A percentile compares a stretch with the other conserved stretches of the same genome.
Evolutionary conservation across 495 filamentous ascomycete species (phyloP).

Genomic region (Hyaloscypha variabilis): DNA sequence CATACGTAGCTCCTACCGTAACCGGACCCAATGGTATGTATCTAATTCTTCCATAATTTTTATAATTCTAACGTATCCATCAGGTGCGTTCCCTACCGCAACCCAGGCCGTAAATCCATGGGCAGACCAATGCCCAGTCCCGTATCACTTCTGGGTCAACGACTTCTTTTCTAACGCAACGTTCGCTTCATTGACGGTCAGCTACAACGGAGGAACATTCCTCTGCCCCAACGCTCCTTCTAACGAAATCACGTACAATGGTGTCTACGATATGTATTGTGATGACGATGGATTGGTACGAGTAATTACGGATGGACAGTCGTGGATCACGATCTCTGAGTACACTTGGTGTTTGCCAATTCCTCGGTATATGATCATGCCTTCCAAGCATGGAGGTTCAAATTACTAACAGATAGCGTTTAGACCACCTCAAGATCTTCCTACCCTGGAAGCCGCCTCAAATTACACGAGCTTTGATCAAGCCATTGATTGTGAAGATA

Average conservation of each 20-base stretch:
- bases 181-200: neutral
- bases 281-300: slow-evolving; percentile 3
- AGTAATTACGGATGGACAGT: slow-evolving; percentile 9
- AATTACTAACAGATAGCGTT: neutral
- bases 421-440: neutral
- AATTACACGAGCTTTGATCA: neutral
- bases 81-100: neutral
- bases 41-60: neutral
- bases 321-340: slow-evolving; percentile 7
- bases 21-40: neutral
- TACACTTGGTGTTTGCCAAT: slow-evolving; percentile 8
- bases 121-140: slow-evolving; percentile 1
- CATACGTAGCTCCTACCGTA: neutral
- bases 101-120: neutral
- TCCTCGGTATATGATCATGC: neutral
- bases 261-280: slow-evolving; percentile 7
- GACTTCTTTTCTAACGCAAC: neutral
- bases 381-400: neutral
- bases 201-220: slow-evolving; percentile 6
- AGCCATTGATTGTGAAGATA: neutral
- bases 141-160: neutral
- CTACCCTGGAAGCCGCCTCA: neutral
- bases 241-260: slow-evolving; percentile 7
- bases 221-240: slow-evolving; percentile 6
- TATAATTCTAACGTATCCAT: neutral